phyloP scores from a whole-genome alignment of 176 grass and related monocot species.

The Aegilops speltoides region DNA sequence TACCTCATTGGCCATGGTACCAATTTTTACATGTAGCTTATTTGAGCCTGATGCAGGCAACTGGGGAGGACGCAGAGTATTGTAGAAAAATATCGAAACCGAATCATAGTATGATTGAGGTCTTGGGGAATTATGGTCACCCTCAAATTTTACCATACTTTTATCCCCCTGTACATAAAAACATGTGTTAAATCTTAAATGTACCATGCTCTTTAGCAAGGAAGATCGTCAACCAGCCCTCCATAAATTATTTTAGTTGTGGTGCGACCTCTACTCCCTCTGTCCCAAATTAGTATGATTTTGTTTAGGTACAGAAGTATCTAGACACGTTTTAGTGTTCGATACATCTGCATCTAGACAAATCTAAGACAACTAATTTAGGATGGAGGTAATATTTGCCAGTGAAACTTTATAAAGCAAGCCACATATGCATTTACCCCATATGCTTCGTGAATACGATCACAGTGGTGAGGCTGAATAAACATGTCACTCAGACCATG shows the following conservation, averaged over 20 bases:
- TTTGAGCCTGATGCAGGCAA: constrained; percentile 58
- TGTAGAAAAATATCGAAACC: constrained; percentile 96
- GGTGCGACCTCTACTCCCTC: neutral
- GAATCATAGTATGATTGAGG: constrained; percentile 97
- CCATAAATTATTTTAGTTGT: neutral
- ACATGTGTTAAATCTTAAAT: constrained; percentile 16
- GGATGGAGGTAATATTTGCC: constrained; percentile 6
- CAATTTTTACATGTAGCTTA: constrained; percentile 67
- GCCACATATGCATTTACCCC: constrained; percentile 54
- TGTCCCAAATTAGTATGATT: too few species aligned
- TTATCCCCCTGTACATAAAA: constrained; percentile 76
- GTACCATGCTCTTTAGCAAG: constrained; percentile 5
- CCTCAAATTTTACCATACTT: constrained; percentile 93
- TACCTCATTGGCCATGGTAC: constrained; percentile 68
- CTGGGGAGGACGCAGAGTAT: constrained; percentile 69
- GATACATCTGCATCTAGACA: too few species aligned
- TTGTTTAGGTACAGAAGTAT: too few species aligned
- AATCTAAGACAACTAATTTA: too few species aligned
- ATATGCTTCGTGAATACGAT: constrained; percentile 82
- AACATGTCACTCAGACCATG: constrained; percentile 90
- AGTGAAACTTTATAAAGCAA: constrained; percentile 11
- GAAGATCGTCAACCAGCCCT: neutral
- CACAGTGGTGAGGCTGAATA: constrained; percentile 88
- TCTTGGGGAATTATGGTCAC: constrained; percentile 89
- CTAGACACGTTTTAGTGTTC: too few species aligned